These are phyloP conservation scores for Pestalotiopsis sp. DNA, from an alignment of 2,329 filamentous ascomycete species.

Conservation along the genomic window DNA sequence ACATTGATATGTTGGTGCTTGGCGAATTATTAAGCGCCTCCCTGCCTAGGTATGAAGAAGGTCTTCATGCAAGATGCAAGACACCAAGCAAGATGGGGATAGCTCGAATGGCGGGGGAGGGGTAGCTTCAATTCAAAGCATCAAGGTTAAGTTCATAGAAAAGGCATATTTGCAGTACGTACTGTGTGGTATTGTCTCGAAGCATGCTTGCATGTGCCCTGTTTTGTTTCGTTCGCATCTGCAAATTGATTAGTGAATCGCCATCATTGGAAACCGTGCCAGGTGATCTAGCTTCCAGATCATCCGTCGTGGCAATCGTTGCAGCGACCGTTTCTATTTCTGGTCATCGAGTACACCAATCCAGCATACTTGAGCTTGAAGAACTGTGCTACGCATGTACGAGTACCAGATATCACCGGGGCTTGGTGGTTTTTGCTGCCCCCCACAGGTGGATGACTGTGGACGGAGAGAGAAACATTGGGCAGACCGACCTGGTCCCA, in stretches of 20 bases:
- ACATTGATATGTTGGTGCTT: neutral
- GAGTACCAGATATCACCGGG: neutral
- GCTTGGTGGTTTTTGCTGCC: neutral
- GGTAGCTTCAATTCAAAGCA: neutral
- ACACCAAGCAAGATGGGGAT: neutral
- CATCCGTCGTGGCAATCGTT: neutral
- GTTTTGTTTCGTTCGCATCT: neutral
- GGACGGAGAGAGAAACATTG: neutral
- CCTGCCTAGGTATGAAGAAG: neutral
- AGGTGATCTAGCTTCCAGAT: neutral
- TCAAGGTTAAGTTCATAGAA: neutral
- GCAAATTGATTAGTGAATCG: neutral
- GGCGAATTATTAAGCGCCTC: neutral
- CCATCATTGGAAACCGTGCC: neutral
- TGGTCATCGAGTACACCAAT: neutral
- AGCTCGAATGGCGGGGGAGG: slow-evolving; percentile 5
- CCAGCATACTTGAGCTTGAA: neutral
- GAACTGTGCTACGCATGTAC: neutral
- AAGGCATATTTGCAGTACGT: neutral
- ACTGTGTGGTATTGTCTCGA: neutral
- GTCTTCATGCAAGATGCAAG: neutral
- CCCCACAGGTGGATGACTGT: neutral
- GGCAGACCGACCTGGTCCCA: neutral
- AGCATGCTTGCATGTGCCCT: neutral
- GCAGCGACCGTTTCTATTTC: neutral